phyloP scores from a whole-genome alignment of 305 asterid species.

The Solanum chacoense region DNA sequence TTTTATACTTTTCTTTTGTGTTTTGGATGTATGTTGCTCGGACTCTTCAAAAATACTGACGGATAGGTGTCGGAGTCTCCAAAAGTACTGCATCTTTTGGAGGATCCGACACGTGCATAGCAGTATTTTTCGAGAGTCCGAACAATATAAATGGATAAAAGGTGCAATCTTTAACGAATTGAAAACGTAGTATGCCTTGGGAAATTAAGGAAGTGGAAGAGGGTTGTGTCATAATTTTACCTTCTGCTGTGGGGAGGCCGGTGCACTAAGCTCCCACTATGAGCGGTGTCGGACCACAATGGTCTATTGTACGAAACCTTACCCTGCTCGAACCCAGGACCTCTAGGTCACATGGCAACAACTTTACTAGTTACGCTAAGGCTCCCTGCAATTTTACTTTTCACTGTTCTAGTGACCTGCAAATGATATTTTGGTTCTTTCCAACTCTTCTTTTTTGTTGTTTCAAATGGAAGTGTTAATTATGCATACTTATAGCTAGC shows the following conservation, averaged over 20 bases:
- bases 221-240: neutral
- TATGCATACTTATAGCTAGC: neutral
- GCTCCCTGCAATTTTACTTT: neutral
- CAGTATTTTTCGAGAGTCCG: neutral
- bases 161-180: neutral
- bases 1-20: slow-evolving; percentile 14
- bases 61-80: neutral
- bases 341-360: neutral
- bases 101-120: neutral
- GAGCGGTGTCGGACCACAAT: neutral
- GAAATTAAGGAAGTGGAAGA: neutral
- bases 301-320: neutral
- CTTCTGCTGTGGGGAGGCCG: neutral
- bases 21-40: neutral
- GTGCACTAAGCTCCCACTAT: neutral
- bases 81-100: neutral
- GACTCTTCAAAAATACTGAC: neutral
- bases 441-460: neutral
- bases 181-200: neutral
- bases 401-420: neutral
- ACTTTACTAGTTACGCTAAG: neutral
- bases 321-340: neutral
- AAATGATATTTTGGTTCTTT: neutral
- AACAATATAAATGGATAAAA: neutral
- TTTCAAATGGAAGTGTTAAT: neutral